These are phyloP conservation scores for Ceratobasidium sp. DNA, from an alignment of 1,284 basidiomycete genomes.

Conservation along the genomic window DNA sequence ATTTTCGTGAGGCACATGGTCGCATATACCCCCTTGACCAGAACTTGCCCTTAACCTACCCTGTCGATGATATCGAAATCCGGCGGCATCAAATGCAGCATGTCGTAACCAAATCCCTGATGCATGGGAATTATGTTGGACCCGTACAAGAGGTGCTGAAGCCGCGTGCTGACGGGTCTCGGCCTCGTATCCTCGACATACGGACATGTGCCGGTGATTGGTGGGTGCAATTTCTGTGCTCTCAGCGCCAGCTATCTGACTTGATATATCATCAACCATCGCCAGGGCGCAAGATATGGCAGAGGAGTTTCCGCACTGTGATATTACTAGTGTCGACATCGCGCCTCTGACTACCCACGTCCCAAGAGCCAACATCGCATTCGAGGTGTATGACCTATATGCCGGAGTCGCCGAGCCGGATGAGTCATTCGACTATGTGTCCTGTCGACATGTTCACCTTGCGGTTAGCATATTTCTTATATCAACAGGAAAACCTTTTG, in stretches of 20 bases:
- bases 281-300: conserved; percentile 40
- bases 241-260: neutral
- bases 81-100: conserved; percentile 37
- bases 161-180: conserved; percentile 26
- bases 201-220: conserved; percentile 27
- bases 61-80: conserved; percentile 29
- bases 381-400: conserved; percentile 37
- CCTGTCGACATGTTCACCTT: conserved; percentile 33
- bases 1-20: conserved; percentile 38
- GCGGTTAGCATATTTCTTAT: neutral
- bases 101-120: conserved; percentile 24
- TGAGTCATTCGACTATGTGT: conserved; percentile 37
- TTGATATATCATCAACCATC: neutral
- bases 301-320: conserved; percentile 38
- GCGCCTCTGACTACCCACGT: conserved; percentile 20
- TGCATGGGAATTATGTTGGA: conserved; percentile 39
- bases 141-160: conserved; percentile 24
- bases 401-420: conserved; percentile 32
- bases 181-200: conserved; percentile 37
- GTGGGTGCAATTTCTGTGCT: neutral
- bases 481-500: neutral
- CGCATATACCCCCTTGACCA: conserved; percentile 27
- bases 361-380: conserved; percentile 24
- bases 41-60: conserved; percentile 31
- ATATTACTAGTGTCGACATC: conserved; percentile 30